Evolutionary conservation across 1,139 yeast genomes (phyloP).

Genomic region (Magnusiomyces tetraspermus): DNA sequence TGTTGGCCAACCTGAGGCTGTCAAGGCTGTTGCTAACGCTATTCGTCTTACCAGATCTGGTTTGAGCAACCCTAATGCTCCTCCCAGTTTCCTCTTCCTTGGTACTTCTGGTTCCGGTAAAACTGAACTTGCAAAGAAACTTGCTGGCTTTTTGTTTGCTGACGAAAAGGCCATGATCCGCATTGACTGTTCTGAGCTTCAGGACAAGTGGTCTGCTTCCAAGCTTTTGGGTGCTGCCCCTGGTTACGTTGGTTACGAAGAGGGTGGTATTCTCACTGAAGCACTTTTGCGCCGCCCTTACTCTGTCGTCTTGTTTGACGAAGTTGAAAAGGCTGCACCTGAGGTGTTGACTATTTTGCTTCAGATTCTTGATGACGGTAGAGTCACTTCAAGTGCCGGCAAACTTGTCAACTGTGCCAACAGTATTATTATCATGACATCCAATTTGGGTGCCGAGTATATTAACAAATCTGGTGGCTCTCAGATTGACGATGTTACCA

Average conservation of each 20-base stretch:
- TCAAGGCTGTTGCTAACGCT: conserved; percentile 91
- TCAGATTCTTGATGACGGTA: conserved; percentile 93
- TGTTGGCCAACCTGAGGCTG: conserved; percentile 95
- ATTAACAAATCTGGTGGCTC: conserved; percentile 62
- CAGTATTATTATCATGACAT: conserved; percentile 89
- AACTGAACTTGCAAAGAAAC: conserved; percentile 92
- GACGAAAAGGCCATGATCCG: conserved; percentile 95
- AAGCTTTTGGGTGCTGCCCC: conserved; percentile 96
- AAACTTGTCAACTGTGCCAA: conserved; percentile 88
- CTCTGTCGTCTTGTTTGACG: conserved; percentile 89
- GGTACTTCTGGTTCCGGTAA: conserved; percentile 98
- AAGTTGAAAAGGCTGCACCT: conserved; percentile 98
- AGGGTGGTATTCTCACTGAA: conserved; percentile 93
- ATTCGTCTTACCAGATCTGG: conserved; percentile 93
- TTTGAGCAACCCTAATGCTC: conserved; percentile 88
- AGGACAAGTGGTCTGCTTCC: conserved; percentile 92
- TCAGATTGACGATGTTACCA: conserved; percentile 28
- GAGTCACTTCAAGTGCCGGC: conserved; percentile 90
- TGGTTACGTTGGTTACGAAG: conserved; percentile 96
- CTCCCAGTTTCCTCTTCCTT: conserved; percentile 91
- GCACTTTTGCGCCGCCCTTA: conserved; percentile 87
- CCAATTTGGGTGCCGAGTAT: conserved; percentile 91
- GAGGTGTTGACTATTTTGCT: conserved; percentile 86
- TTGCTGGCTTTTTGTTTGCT: conserved; percentile 90
- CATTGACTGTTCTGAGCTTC: conserved; percentile 93